Conservation (phyloP, 202 grass and related monocot species). For the Cymbopogon flexuosus region DNA sequence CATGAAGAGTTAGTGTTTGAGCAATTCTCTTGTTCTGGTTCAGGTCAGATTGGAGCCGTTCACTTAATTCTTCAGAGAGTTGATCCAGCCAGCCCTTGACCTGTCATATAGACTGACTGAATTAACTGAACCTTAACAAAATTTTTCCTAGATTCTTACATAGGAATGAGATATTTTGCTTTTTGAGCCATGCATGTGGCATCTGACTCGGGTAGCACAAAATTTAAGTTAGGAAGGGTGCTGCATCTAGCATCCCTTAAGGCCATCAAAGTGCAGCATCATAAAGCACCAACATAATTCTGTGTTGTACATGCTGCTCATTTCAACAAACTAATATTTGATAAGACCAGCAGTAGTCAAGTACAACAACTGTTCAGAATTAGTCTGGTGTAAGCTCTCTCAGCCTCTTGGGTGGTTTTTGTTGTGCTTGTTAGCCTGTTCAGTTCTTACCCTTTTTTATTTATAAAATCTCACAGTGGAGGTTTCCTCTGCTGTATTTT, state of each 20-base stretch:
- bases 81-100: constrained; percentile 80
- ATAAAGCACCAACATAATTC: background rate
- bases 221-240: background rate
- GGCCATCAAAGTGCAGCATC: background rate
- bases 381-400: constrained; percentile 12
- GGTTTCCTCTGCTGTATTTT: no score
- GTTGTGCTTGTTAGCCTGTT: no score
- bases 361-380: background rate
- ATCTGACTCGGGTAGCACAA: background rate
- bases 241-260: background rate
- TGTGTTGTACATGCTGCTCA: background rate
- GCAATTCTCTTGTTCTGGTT: constrained; percentile 79
- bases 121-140: background rate
- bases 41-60: constrained; percentile 77
- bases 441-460: no score
- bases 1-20: constrained; percentile 74
- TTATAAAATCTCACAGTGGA: no score
- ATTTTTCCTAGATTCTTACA: background rate
- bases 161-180: background rate
- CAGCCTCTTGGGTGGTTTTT: no score
- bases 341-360: background rate
- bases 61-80: constrained; percentile 88
- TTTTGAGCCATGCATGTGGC: background rate
- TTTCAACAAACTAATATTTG: background rate
- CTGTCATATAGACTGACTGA: constrained; percentile 34